Conservation (phyloP, 305 asterid genomes). For the Salvia sclarea region DNA sequence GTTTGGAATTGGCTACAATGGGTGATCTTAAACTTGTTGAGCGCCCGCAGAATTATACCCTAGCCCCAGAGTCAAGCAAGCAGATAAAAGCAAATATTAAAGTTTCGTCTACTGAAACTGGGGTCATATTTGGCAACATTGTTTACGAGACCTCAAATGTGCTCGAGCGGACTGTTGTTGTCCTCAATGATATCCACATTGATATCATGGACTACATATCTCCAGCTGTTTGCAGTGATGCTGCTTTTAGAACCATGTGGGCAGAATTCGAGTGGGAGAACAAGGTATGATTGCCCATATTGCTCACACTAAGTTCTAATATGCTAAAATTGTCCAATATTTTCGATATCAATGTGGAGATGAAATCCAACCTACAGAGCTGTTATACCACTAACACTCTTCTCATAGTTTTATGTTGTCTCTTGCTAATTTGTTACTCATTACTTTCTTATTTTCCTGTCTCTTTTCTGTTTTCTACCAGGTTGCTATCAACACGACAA, state of each 20-base stretch:
- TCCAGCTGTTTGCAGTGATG: constrained; percentile 61
- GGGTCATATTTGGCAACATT: constrained; percentile 65
- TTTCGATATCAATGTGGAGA: constrained; percentile 10
- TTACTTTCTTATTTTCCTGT: background rate
- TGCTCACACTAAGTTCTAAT: constrained; percentile 19
- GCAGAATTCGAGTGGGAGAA: constrained; percentile 75
- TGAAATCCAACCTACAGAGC: background rate
- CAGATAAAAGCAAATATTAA: constrained; percentile 62
- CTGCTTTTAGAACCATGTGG: constrained; percentile 65
- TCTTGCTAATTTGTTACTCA: constrained; percentile 13
- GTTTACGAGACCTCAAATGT: constrained; percentile 66
- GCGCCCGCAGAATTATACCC: constrained; percentile 64
- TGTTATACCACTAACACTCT: background rate
- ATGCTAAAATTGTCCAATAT: background rate
- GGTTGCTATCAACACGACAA: constrained; percentile 59
- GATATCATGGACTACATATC: constrained; percentile 71
- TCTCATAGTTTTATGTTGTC: constrained; percentile 2
- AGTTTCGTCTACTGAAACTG: constrained; percentile 67
- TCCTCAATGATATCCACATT: constrained; percentile 60
- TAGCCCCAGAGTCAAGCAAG: constrained; percentile 63
- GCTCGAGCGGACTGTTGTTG: constrained; percentile 60
- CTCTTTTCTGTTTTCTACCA: constrained; percentile 19
- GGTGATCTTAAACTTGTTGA: constrained; percentile 74
- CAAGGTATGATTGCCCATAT: constrained; percentile 41
- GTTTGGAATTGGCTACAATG: constrained; percentile 72